Evolutionary conservation across 2,329 filamentous ascomycete species (phyloP), one percentile per base, ranked within the genome.

Genomic region (Simplicillium sp.): DNA sequence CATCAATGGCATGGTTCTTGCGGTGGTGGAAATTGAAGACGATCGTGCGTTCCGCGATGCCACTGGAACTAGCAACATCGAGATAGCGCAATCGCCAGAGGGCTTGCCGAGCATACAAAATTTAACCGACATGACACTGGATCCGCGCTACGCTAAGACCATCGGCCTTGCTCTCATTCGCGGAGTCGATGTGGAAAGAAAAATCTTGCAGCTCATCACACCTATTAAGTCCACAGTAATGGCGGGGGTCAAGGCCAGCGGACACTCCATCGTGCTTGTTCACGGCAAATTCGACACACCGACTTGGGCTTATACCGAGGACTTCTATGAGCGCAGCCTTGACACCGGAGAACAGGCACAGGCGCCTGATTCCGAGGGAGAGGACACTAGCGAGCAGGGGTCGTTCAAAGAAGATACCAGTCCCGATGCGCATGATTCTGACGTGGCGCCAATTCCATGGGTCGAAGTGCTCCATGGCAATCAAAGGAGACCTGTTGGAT

Each of bases 1-100:
- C 0, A 74, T 90, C 34, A 80, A 85, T 48, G 85, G 85, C 13
- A 74, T 75, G n/a, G 55, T 88, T 1, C 61, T 90, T 0, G 80
- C 83, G 0, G 64, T 85, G 7, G 75, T 87, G 0, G 69, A 73
- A 25, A 62, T 85, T 7, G 75, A 84, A 39, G 69, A 71, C 16
- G 45, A 56, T 1, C 56, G 55, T 16, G 77, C 77, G 2, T 72
- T 80, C 29, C 35, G 18, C 3, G 43, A 44, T 8, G 51, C 55
- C 42, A 46, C 35, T 12, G 4, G 37, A 55, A 2, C 45, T 46
- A 8, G 48, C 29, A 15, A 57, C 56, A 1, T 13, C 4, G 34
- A 36, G n/a, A 17, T 65, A 1, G 54, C 57, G 5, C 65, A 62
- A 4, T 64, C 67, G 1, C 62, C 67, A 2, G 74, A 80, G 51